Evolutionary conservation across 108 stramenopile species (phyloP).

Genomic region (Thalassiosira profunda): DNA sequence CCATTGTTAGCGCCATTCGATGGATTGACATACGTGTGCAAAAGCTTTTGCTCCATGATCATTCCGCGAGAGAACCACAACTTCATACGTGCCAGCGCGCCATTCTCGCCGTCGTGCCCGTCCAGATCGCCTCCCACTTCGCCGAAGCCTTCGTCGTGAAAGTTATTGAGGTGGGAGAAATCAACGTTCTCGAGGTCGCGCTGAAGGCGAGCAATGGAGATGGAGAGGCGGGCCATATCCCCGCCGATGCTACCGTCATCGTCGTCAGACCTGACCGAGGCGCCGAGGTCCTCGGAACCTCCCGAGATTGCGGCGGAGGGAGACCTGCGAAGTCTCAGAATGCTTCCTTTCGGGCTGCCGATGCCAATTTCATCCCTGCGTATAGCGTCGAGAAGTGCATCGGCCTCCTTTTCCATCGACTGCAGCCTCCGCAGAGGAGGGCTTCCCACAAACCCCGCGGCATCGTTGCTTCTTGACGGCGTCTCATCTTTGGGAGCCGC

Average conservation of each 20-base stretch:
- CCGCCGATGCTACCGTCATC: slow-evolving; percentile 43
- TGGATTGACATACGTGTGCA: slow-evolving; percentile 7
- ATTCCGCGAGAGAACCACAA: slow-evolving; percentile 23
- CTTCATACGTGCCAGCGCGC: slow-evolving; percentile 21
- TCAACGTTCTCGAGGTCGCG: slow-evolving; percentile 40
- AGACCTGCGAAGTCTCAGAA: too few relatives aligned
- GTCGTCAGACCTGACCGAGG: too few relatives aligned
- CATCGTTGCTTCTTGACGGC: too few relatives aligned
- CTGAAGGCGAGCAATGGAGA: slow-evolving; percentile 29
- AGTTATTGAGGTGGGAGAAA: slow-evolving; percentile 8
- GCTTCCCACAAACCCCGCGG: too few relatives aligned
- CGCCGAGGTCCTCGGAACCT: too few relatives aligned
- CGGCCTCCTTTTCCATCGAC: slow-evolving; percentile 21
- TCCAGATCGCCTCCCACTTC: background rate
- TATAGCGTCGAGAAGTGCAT: slow-evolving; percentile 23
- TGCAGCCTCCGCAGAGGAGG: too few relatives aligned
- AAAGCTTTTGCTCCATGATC: slow-evolving; percentile 35
- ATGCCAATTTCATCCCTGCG: slow-evolving; percentile 9
- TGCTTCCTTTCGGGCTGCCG: background rate
- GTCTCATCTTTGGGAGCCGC: too few relatives aligned
- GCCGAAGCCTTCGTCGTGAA: slow-evolving; percentile 12
- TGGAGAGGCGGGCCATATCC: slow-evolving; percentile 28
- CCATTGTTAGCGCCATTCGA: background rate
- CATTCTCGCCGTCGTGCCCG: background rate
- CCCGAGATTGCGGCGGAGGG: too few relatives aligned